Percentiles rank a stretch among this genome's conserved stretches.
These are phyloP conservation scores for Solanum gandarillasii DNA, from an alignment of 257 asterid genomes.

Conservation along the genomic window DNA sequence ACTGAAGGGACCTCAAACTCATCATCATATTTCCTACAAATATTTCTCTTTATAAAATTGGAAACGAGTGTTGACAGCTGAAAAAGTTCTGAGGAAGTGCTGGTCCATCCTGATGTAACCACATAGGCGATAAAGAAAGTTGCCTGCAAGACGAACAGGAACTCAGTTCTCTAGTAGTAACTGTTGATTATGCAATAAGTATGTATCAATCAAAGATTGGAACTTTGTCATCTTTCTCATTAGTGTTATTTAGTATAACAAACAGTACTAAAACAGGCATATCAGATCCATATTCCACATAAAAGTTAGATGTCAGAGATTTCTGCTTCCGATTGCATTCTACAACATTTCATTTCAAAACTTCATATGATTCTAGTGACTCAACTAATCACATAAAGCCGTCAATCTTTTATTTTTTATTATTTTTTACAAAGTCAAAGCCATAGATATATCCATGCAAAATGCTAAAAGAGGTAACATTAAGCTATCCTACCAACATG, in stretches of 20 bases:
- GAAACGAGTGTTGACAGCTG: conserved; percentile 30
- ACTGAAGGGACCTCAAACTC: conserved; percentile 65
- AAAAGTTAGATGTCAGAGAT: neutral
- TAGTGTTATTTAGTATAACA: neutral
- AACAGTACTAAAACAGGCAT: neutral
- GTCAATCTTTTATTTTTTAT: neutral
- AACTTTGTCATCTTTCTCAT: neutral
- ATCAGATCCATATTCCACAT: neutral
- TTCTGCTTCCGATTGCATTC: neutral
- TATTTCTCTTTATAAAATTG: conserved; percentile 27
- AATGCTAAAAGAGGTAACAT: neutral
- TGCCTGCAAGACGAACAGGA: conserved; percentile 40
- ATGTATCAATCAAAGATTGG: neutral
- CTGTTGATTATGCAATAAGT: neutral
- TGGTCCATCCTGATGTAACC: conserved; percentile 98
- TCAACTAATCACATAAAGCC: neutral
- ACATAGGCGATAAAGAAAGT: conserved; percentile 92
- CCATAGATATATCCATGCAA: neutral
- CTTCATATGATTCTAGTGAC: neutral
- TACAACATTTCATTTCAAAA: neutral
- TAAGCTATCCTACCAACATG: neutral
- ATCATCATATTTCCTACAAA: conserved; percentile 36
- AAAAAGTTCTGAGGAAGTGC: conserved; percentile 57
- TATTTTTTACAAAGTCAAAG: neutral
- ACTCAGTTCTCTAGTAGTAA: neutral